Base-by-base conservation (phyloP, 208 protist species). In the Herpetomonas tarakana region DNA sequence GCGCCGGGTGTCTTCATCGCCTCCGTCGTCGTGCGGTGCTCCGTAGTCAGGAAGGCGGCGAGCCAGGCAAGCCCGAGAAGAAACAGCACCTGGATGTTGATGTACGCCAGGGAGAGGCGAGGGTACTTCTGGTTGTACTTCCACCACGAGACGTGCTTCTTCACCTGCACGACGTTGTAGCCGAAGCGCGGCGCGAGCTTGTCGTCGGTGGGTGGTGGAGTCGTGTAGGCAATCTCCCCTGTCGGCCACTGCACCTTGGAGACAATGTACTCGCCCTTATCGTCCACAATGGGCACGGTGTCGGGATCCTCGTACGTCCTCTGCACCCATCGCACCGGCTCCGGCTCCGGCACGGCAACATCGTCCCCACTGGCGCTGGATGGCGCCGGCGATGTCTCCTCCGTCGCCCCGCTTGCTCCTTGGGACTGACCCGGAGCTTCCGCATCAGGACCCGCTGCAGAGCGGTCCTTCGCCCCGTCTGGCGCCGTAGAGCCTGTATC, bases 91-190 rank as follows among this genome's bases (percentile, higher is more conserved):
- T 94, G 88, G 44, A 92, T 90, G 59, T 92, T 92, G 26, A 94
- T 76, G 69, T 94, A 90, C 18, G 83, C 82, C 4, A 91, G 28
- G 22, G 88, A 94, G 38, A 94, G 68, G 28, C 84, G 82, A 0
- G 88, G 88, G 52, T 88, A 81, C 56, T 84, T 80, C 52, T 86
- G 88, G 57, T 92, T 89, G 68, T 92, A 85, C 74, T 91, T 83
- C 84, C 88, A 94, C 88, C 88, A 94, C 47, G 88, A 92, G 39
- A 90, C 79, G 57, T 86, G 68, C 62, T 94, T 94, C 60, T 83
- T 83, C 35, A 94, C 88, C 60, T 89, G 83, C 66, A 94, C 82
- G 3, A 94, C 71, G 54, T 94, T 91, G 61, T 94, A 94, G 18
- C 88, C 88, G 22, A 94, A 94, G 18, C 88, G 83, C 0, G 88